Conservation (phyloP, 257 asterid genomes). For the Osmanthus fragrans region DNA sequence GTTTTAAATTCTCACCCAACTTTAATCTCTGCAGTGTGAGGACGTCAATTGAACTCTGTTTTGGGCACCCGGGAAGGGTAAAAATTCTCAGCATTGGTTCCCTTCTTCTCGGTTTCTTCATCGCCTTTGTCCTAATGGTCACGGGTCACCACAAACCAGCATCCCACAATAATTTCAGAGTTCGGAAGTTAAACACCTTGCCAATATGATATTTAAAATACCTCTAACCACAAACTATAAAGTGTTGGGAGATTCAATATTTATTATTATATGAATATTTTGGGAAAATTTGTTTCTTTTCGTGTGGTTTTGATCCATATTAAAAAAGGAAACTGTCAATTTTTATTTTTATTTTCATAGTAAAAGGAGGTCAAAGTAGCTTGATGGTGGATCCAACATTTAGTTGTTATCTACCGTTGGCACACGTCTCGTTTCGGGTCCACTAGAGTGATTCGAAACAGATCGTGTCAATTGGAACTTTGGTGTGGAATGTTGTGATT, state of each 20-base stretch:
- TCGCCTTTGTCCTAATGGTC: slow-evolving; percentile 27
- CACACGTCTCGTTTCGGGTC: too few species aligned
- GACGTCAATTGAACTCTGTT: neutral
- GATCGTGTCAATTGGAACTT: slow-evolving; percentile 32
- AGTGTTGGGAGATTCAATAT: too few species aligned
- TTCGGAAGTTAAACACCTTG: slow-evolving; percentile 34
- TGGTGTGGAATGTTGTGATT: slow-evolving; percentile 54
- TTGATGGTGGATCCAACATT: too few species aligned
- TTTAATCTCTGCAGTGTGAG: neutral
- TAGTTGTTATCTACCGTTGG: too few species aligned
- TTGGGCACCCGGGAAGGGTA: neutral
- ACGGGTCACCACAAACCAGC: slow-evolving; percentile 24
- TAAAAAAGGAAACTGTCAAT: too few species aligned
- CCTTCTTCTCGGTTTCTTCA: slow-evolving; percentile 32
- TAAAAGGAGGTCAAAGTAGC: too few species aligned
- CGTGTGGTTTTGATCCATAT: too few species aligned
- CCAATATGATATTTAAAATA: slow-evolving; percentile 47
- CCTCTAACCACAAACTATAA: too few species aligned
- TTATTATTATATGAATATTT: too few species aligned
- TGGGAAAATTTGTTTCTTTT: too few species aligned
- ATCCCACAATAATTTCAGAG: slow-evolving; percentile 40
- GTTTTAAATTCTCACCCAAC: neutral
- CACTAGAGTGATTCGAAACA: too few species aligned
- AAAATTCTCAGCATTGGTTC: slow-evolving; percentile 24
- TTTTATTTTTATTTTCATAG: neutral